Percentiles rank a stretch among this genome's conserved stretches.
phyloP scores from a whole-genome alignment of 352 stramenopile species.

The Pythium coloratum region DNA sequence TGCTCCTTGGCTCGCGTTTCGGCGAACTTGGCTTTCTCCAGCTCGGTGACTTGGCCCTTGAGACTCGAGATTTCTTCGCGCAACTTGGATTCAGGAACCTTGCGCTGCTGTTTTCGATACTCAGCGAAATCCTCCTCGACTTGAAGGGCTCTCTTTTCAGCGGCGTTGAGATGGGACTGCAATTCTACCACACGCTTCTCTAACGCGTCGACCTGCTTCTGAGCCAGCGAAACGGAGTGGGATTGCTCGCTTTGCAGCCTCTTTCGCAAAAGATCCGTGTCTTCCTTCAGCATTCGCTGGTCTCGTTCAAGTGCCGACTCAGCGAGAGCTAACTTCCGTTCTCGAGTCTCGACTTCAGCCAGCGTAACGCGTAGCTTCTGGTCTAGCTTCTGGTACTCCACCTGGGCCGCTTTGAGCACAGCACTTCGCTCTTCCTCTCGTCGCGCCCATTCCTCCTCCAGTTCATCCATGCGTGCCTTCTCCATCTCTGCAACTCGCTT shows the following conservation, averaged over 20 bases:
- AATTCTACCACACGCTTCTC: conserved; percentile 45
- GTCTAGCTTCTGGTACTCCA: conserved; percentile 73
- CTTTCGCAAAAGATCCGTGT: conserved; percentile 55
- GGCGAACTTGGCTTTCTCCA: conserved; percentile 62
- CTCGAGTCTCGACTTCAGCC: conserved; percentile 53
- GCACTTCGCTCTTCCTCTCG: conserved; percentile 71
- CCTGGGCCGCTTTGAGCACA: conserved; percentile 49
- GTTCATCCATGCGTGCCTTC: conserved; percentile 66
- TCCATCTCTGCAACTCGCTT: conserved; percentile 51
- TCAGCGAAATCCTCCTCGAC: conserved; percentile 71
- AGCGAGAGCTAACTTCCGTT: conserved; percentile 54
- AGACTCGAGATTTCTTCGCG: conserved; percentile 71
- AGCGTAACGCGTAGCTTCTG: conserved; percentile 56
- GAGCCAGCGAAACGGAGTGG: conserved; percentile 48
- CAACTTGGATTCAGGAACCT: conserved; percentile 64
- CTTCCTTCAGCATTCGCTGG: conserved; percentile 50
- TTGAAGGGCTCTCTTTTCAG: conserved; percentile 49
- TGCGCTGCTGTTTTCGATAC: conserved; percentile 71
- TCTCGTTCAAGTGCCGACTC: conserved; percentile 59
- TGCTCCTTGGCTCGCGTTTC: conserved; percentile 41
- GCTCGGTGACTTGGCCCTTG: conserved; percentile 48
- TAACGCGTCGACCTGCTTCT: conserved; percentile 55
- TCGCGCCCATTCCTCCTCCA: conserved; percentile 78
- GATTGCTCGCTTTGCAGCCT: conserved; percentile 64
- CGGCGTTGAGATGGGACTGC: conserved; percentile 42